A percentile compares a stretch with the other conserved stretches of the same genome.
These are phyloP conservation scores for Umbelopsis isabellina DNA, from an alignment of 192 early-diverging fungal species.

Conservation along the genomic window DNA sequence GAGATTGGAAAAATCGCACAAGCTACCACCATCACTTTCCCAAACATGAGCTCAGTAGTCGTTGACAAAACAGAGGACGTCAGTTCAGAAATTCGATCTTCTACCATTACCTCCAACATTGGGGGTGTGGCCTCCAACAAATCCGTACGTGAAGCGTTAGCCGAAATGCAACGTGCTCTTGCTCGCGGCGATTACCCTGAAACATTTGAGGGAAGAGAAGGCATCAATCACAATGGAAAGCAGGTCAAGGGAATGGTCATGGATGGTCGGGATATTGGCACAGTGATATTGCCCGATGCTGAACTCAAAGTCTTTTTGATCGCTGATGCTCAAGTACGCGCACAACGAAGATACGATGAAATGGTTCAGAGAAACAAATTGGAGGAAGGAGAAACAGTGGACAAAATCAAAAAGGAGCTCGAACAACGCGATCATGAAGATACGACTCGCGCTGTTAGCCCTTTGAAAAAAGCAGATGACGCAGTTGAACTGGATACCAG, in stretches of 20 bases:
- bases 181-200: slow-evolving; percentile 43
- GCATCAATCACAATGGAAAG: not conserved
- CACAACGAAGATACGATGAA: slow-evolving; percentile 69
- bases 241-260: slow-evolving; percentile 66
- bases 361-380: slow-evolving; percentile 42
- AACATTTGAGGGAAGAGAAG: slow-evolving; percentile 17
- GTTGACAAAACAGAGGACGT: slow-evolving; percentile 54
- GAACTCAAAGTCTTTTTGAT: slow-evolving; percentile 79
- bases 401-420: slow-evolving; percentile 65
- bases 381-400: slow-evolving; percentile 24
- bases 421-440: slow-evolving; percentile 71
- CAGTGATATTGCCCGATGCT: slow-evolving; percentile 72
- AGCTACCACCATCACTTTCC: slow-evolving; percentile 12
- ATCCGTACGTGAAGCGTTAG: slow-evolving; percentile 53
- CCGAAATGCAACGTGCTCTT: slow-evolving; percentile 57
- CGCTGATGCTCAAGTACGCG: slow-evolving; percentile 65
- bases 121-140: slow-evolving; percentile 63
- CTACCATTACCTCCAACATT: slow-evolving; percentile 57
- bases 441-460: slow-evolving; percentile 63
- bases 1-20: slow-evolving; percentile 29
- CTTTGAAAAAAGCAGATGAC: slow-evolving; percentile 70
- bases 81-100: slow-evolving; percentile 60
- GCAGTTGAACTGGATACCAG: slow-evolving; percentile 80
- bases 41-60: slow-evolving; percentile 4
- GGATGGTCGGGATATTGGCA: slow-evolving; percentile 86